phyloP scores from a whole-genome alignment of 805 yeast species.

The Sugiyamaella chiloensis region DNA sequence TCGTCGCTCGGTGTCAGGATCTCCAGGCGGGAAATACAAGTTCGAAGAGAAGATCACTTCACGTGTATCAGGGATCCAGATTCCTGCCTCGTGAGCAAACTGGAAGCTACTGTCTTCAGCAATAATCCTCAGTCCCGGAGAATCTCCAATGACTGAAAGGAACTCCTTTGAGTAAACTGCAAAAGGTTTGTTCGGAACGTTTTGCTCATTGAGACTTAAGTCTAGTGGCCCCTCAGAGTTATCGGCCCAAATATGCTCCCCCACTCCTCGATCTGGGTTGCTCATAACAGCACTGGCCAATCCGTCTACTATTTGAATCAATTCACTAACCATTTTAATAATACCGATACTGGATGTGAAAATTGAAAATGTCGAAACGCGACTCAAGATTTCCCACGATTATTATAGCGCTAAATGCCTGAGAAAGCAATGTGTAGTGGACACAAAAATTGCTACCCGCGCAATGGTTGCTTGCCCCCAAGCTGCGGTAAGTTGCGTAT shows the following conservation, averaged over 20 bases:
- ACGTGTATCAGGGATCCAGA: constrained; percentile 26
- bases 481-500: too few species aligned
- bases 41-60: constrained; percentile 31
- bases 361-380: too few species aligned
- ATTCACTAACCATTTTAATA: too few species aligned
- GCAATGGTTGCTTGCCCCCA: too few species aligned
- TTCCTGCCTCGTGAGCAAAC: constrained; percentile 33
- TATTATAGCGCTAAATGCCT: too few species aligned
- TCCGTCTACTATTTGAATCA: neutral
- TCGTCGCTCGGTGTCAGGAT: constrained; percentile 6
- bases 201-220: neutral
- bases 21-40: constrained; percentile 17
- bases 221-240: neutral
- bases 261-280: constrained; percentile 1
- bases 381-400: too few species aligned
- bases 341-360: too few species aligned
- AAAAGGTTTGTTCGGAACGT: constrained; percentile 15
- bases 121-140: constrained; percentile 20
- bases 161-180: constrained; percentile 23
- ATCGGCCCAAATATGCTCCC: neutral
- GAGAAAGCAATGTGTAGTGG: too few species aligned
- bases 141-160: constrained; percentile 18
- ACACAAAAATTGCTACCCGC: too few species aligned
- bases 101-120: constrained; percentile 22
- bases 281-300: constrained; percentile 5